Evolutionary conservation across 2,329 filamentous ascomycete species (phyloP), one percentile per base, ranked within the genome.

Genomic region (Tolypocladium ovalisporum): DNA sequence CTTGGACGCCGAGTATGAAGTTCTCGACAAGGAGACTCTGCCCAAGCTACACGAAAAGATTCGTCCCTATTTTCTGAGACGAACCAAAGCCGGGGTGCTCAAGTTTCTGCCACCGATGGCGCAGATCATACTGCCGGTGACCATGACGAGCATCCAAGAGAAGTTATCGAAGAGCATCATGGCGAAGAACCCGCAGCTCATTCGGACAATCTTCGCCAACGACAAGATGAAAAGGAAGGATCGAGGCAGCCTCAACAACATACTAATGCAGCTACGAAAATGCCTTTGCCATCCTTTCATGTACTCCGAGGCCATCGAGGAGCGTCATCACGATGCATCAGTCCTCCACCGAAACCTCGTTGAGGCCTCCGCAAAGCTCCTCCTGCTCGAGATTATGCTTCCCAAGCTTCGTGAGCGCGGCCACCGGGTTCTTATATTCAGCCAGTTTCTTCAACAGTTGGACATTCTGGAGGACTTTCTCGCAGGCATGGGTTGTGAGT

Each of bases 211-310:
- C 52, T 92, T 97, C 65, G 85, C 84, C 8, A 81, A 86, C 37
- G 78, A 78, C 51, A 84, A 80, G 61, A 74, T 90, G 54, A 89
- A 86, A 64, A 77, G 80, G 34, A 80, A 79, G 19, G 92, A 97
- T 59, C 83, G 88, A 7, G 86, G 89, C 47, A 93, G 85, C 61
- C 74, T 97, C 58, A 96, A 88, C 79, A 99, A 99, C 65, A 96
- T 99, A 42, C 73, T 99, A 49, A 90, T 97, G 82, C 94, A 99
- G 70, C 79, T 99, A 22, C 85, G 94, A 22, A 97, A 97, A 70
- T 96, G 90, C 62, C 78, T 99, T 2, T 97, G 93, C 62, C 95
- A 99, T 71, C 94, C 95, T 0, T 99, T 97, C 68, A 85, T 97
- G 54, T 99, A 97, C 76, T 97, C 86, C 66, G 79, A 84, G 44